Conservation (phyloP, 768 basidiomycete genomes). For the Candolleomyces aberdarensis region DNA sequence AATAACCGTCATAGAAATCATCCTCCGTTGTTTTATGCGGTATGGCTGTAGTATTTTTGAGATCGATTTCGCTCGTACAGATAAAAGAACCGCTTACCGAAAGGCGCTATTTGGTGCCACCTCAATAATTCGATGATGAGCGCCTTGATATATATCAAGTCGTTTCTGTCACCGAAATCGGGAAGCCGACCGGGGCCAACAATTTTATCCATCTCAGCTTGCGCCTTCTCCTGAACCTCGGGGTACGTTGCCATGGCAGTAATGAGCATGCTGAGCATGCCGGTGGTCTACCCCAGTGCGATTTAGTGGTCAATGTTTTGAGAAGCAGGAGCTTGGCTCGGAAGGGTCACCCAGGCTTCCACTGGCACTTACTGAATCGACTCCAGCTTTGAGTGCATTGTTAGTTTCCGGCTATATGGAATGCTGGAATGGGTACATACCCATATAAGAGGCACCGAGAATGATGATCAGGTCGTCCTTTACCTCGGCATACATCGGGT, state of each 20-base stretch:
- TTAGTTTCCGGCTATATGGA: not conserved
- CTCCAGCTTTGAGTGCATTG: not conserved
- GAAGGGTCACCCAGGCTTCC: not conserved
- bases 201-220: slow-evolving; percentile 12
- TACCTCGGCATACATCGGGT: not conserved
- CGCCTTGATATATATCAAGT: not conserved
- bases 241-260: slow-evolving; percentile 12
- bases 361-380: slow-evolving; percentile 1
- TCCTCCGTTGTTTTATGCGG: slow-evolving; percentile 18
- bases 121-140: not conserved
- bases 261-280: slow-evolving; percentile 5
- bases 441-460: not conserved
- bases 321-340: not conserved
- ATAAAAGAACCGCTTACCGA: not conserved
- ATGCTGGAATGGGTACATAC: not conserved
- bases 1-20: slow-evolving; percentile 18
- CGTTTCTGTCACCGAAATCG: not conserved
- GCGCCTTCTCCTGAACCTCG: slow-evolving; percentile 13
- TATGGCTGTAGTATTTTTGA: slow-evolving; percentile 9
- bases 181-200: not conserved
- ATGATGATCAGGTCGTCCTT: not conserved
- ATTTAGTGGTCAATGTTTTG: no score
- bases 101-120: not conserved
- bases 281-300: slow-evolving; percentile 3
- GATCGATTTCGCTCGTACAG: not conserved